phyloP scores from a whole-genome alignment of 1,284 basidiomycete species.

The Hymenochaete sp. region DNA sequence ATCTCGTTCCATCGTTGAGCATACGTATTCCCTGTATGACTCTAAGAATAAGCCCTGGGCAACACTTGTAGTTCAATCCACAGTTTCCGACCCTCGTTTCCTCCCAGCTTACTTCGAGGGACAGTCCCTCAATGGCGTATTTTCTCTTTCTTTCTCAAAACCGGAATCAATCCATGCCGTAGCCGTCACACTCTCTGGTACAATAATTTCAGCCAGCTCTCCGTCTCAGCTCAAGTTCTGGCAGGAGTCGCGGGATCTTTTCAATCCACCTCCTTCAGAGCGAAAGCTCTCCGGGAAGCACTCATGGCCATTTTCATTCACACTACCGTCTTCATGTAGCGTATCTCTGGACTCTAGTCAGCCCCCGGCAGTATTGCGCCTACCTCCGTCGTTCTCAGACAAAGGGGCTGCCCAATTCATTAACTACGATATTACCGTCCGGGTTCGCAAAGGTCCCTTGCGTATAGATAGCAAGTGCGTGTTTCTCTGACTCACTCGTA shows the following conservation, averaged over 20 bases:
- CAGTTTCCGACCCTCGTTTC: constrained; percentile 9
- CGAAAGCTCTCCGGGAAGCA: constrained; percentile 20
- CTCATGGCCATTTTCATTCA: constrained; percentile 18
- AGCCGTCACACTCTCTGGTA: constrained; percentile 13
- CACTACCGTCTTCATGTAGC: constrained; percentile 12
- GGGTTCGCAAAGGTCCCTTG: constrained; percentile 15
- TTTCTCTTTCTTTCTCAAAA: constrained; percentile 14
- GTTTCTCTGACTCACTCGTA: constrained; percentile 1
- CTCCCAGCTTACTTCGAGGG: constrained; percentile 19
- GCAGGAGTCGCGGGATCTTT: constrained; percentile 18
- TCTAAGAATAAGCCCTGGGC: constrained; percentile 16
- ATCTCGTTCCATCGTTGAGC: constrained; percentile 13
- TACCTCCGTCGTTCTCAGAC: constrained; percentile 18
- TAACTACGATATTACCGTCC: constrained; percentile 18
- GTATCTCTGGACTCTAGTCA: constrained; percentile 12
- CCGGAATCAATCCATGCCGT: constrained; percentile 18
- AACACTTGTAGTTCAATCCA: constrained; percentile 15
- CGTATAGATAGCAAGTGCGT: constrained; percentile 18
- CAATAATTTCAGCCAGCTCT: constrained; percentile 15
- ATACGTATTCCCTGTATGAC: constrained; percentile 14
- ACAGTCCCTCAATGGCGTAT: constrained; percentile 15
- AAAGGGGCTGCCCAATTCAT: constrained; percentile 18
- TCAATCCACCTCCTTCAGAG: too few relatives aligned
- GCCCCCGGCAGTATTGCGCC: constrained; percentile 11
- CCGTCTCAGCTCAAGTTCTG: constrained; percentile 14